Evolutionary conservation across 1,284 basidiomycete genomes (phyloP), one percentile per base, ranked within the genome.

Genomic region (Tilletia caries): DNA sequence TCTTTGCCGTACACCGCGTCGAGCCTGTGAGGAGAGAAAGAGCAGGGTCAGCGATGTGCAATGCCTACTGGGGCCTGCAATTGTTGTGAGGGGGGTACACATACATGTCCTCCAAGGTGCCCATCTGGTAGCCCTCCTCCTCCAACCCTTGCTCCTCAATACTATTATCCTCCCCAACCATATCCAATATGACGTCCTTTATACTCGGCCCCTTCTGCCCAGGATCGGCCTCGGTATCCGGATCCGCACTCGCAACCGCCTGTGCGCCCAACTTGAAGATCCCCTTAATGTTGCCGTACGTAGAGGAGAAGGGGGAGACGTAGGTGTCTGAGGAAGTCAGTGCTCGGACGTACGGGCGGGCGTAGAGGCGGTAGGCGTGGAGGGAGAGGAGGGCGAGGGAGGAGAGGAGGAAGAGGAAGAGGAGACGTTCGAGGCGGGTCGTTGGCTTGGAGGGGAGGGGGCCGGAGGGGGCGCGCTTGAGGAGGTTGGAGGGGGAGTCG

Each of bases 371-470:
- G 58, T 62, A 62, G 5, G 58, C 58, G 32, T 62, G 58, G 10
- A 62, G 32, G 12, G 32, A 34, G 18, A 62, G 58, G 32, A 62
- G 58, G 58, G 32, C 20, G 58, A 62, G 58, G 18, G 58, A 33
- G 58, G 58, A 62, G 58, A 62, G 58, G 32, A 62, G 32, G 29
- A 62, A 29, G 58, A 62, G 58, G 58, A 37, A 34, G 33, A 62
- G 58, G 13, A 62, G 32, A 23, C 58, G 58, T 23, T 62, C 58
- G 58, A 62, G 58, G 15, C 58, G 58, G 29, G 58, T 62, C 15
- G 58, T 62, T 37, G 58, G 33, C 18, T 62, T 62, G 58, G 58
- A 62, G 18, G 58, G 58, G 29, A 62, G 32, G 2, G 58, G 58
- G 13, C 58, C 58, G 12, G 58, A 29, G 32, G 58, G 52, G 2